These are phyloP conservation scores for Solanum tarapatanum DNA, from an alignment of 257 asterid species.

Conservation along the genomic window DNA sequence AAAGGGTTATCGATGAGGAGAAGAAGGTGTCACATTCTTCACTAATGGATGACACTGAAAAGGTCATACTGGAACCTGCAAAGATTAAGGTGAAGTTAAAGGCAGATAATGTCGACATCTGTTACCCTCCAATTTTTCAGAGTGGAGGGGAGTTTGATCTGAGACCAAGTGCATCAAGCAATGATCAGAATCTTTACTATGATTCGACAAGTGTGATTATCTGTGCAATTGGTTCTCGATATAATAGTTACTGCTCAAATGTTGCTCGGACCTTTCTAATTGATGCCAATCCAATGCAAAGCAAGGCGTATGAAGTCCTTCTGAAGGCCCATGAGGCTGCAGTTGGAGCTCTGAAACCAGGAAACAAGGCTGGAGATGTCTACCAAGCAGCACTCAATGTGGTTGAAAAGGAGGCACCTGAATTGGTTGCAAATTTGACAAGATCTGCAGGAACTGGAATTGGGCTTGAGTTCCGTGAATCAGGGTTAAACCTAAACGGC, in stretches of 20 bases:
- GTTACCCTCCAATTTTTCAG: conserved; percentile 23
- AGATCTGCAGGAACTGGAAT: conserved; percentile 23
- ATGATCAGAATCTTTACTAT: conserved; percentile 14
- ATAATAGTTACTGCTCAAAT: conserved; percentile 21
- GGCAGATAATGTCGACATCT: conserved; percentile 23
- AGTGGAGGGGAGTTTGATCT: conserved; percentile 26
- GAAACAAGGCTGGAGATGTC: conserved; percentile 12
- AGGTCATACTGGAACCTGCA: conserved; percentile 22
- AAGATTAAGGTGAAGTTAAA: conserved; percentile 23
- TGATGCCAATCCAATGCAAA: conserved; percentile 18
- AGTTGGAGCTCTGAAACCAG: conserved; percentile 13
- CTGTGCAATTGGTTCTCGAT: conserved; percentile 20
- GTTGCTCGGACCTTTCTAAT: conserved; percentile 17
- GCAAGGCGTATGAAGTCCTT: conserved; percentile 20
- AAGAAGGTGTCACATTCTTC: conserved; percentile 20
- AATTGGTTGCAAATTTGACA: conserved; percentile 9
- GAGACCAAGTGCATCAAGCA: conserved; percentile 21
- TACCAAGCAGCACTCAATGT: conserved; percentile 11
- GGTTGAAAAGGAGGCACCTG: conserved; percentile 25
- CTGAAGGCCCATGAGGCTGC: conserved; percentile 19
- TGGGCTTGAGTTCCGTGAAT: conserved; percentile 24
- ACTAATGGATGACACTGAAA: conserved; percentile 23
- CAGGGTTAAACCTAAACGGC: conserved; percentile 14
- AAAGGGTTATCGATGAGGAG: conserved; percentile 22
- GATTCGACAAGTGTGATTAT: conserved; percentile 24